These are phyloP conservation scores for Calcarisporium arbuscula DNA, from an alignment of 2,329 filamentous ascomycete genomes.

Conservation along the genomic window DNA sequence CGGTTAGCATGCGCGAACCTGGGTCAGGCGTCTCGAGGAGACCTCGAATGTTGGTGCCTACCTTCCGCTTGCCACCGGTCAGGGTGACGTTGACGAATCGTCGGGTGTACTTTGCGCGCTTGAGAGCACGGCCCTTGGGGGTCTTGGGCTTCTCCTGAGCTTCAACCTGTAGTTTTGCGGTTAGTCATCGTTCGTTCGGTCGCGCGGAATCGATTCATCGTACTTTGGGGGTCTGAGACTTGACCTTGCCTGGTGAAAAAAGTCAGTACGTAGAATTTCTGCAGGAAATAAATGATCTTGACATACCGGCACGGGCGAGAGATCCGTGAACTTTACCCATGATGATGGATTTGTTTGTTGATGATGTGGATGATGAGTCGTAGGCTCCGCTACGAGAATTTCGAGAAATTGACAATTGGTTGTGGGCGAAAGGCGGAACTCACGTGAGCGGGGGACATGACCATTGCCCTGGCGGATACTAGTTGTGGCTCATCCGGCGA, in stretches of 20 bases:
- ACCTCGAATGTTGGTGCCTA: too few relatives aligned
- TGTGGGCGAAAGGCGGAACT: conserved; percentile 28
- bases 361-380: conserved; percentile 29
- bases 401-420: conserved; percentile 31
- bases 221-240: conserved; percentile 92
- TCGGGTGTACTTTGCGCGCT: conserved; percentile 93
- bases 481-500: conserved; percentile 1
- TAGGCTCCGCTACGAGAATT: conserved; percentile 23
- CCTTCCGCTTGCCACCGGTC: conserved; percentile 98
- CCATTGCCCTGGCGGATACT: conserved; percentile 28
- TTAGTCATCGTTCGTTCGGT: conserved; percentile 24
- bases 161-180: conserved; percentile 57
- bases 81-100: conserved; percentile 98
- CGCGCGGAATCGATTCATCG: conserved; percentile 26
- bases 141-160: conserved; percentile 92
- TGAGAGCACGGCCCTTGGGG: conserved; percentile 95
- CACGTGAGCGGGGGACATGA: conserved; percentile 29
- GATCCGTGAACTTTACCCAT: conserved; percentile 95
- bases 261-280: conserved; percentile 12
- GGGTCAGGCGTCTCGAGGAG: not conserved
- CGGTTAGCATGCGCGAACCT: conserved; percentile 16
- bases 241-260: conserved; percentile 89
- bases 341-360: conserved; percentile 40
- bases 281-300: conserved; percentile 7
- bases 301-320: conserved; percentile 71